A percentile compares a stretch with the other conserved stretches of the same genome.
Conservation (phyloP, 202 grass and related monocot genomes). For the Carex arenaria region DNA sequence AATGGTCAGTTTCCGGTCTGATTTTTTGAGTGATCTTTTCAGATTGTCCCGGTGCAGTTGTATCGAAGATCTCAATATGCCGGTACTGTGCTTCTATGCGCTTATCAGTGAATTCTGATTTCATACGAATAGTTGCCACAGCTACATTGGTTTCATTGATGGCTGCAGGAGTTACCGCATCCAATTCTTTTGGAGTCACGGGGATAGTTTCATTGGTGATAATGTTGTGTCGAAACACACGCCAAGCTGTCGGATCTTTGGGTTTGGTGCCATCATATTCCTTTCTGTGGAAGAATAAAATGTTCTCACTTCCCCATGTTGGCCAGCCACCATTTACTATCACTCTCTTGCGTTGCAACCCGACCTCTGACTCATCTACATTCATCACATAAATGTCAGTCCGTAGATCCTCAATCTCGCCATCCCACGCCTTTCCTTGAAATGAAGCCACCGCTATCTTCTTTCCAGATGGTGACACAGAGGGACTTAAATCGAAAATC, state of each 20-base stretch:
- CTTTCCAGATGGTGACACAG: conserved; percentile 38
- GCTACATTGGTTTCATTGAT: conserved; percentile 37
- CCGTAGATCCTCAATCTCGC: conserved; percentile 28
- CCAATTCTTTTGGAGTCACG: conserved; percentile 23
- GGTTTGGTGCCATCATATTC: neutral
- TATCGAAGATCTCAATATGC: conserved; percentile 50
- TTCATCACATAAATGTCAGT: conserved; percentile 35
- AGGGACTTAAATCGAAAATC: conserved; percentile 29
- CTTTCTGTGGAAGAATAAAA: conserved; percentile 39
- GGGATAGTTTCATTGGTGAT: neutral
- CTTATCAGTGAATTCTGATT: neutral
- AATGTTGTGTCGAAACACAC: conserved; percentile 23
- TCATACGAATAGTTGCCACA: conserved; percentile 25
- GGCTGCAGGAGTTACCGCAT: conserved; percentile 42
- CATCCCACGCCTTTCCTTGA: conserved; percentile 10
- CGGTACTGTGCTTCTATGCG: conserved; percentile 32
- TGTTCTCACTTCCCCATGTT: conserved; percentile 39
- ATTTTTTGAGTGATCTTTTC: conserved; percentile 8
- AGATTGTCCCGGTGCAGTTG: neutral
- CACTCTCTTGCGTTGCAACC: conserved; percentile 2
- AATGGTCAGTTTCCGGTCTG: conserved; percentile 29
- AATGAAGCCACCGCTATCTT: conserved; percentile 32
- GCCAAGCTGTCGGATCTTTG: conserved; percentile 8
- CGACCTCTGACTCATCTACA: neutral
- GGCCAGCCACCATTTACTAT: conserved; percentile 40